Evolutionary conservation across 148 eudicot species (phyloP), one percentile per base, ranked within the genome.

Genomic region (Vaccinium darrowii): DNA sequence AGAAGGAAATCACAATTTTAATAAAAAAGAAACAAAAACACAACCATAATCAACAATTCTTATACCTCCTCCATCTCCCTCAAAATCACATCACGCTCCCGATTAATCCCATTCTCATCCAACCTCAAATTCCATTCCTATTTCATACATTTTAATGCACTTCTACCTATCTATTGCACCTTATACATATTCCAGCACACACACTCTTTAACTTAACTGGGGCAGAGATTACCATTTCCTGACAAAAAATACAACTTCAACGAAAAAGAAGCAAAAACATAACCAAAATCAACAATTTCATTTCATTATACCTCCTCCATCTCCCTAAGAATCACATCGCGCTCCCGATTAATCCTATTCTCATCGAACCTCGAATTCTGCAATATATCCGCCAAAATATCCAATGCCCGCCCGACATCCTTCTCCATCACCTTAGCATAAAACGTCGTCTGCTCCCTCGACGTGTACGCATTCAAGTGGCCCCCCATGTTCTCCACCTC

Each of bases 401-500:
- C 97, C 88, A 96, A 60, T 2, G 97, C 95, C 0, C 27, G 60
- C 8, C 87, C 86, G 78, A 96, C 98, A 86, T 96, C 92, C 53
- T 81, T 88, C 12, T 91, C 93, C 92, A 92, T 23, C 33, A 92
- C 94, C 86, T 96, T 96, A 1, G 97, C 98, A 60, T 92, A 96
- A 57, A 90, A 96, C 4, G 98, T 93, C 0, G 99, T 96, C 89
- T 94, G 98, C 78, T 96, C 99, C 58, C 99, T 84, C 0, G 95
- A 92, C 2, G 99, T 96, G 72, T 93, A 94, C 2, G 98, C 99
- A 92, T 96, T 94, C 88, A 96, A 86, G 90, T 94, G 98, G 0
- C 98, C 99, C 5, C 99, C 99, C 90, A 95, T 91, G 63, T 95
- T 91, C 93, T 95, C 98, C 87, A 95, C 89, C 93, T 95, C 97